Evolutionary conservation across 495 filamentous ascomycete genomes (phyloP).

Genomic region (Gamarada debralockiae): DNA sequence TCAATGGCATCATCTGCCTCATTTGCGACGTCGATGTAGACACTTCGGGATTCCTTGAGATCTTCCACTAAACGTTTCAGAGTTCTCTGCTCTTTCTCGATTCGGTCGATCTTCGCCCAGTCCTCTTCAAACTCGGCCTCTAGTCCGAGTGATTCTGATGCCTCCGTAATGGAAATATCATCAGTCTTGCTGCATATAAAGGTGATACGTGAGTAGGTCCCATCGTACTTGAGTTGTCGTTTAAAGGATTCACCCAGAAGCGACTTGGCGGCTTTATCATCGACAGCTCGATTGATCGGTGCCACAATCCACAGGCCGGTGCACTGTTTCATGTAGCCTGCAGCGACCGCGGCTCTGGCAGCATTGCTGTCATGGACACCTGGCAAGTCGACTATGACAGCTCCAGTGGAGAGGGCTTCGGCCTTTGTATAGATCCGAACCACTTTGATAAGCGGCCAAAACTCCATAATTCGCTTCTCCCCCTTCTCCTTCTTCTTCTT

Average conservation of each 20-base stretch:
- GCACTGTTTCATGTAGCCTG: slow-evolving; percentile 57
- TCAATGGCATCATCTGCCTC: slow-evolving; percentile 37
- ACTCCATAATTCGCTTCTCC: slow-evolving; percentile 41
- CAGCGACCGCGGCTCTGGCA: slow-evolving; percentile 57
- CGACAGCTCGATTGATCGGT: slow-evolving; percentile 60
- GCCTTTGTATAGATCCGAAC: slow-evolving; percentile 58
- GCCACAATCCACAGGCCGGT: slow-evolving; percentile 58
- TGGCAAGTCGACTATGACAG: slow-evolving; percentile 64
- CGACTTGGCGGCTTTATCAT: slow-evolving; percentile 59
- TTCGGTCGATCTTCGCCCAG: slow-evolving; percentile 27
- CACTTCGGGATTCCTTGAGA: slow-evolving; percentile 30
- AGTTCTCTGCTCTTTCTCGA: slow-evolving; percentile 32
- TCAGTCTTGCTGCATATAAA: slow-evolving; percentile 71
- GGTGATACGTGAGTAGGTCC: slow-evolving; percentile 49
- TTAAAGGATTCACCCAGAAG: slow-evolving; percentile 60
- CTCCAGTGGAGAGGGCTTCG: slow-evolving; percentile 53
- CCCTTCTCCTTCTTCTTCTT: slow-evolving; percentile 31
- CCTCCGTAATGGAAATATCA: slow-evolving; percentile 54
- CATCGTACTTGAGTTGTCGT: slow-evolving; percentile 62
- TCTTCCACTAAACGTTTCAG: slow-evolving; percentile 32
- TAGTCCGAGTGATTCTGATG: slow-evolving; percentile 40
- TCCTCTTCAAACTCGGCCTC: slow-evolving; percentile 29
- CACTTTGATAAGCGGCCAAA: slow-evolving; percentile 66
- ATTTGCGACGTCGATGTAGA: slow-evolving; percentile 30
- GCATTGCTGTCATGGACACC: slow-evolving; percentile 63